phyloP scores from a whole-genome alignment of 768 basidiomycete species.

The Termitomyces sp. region DNA sequence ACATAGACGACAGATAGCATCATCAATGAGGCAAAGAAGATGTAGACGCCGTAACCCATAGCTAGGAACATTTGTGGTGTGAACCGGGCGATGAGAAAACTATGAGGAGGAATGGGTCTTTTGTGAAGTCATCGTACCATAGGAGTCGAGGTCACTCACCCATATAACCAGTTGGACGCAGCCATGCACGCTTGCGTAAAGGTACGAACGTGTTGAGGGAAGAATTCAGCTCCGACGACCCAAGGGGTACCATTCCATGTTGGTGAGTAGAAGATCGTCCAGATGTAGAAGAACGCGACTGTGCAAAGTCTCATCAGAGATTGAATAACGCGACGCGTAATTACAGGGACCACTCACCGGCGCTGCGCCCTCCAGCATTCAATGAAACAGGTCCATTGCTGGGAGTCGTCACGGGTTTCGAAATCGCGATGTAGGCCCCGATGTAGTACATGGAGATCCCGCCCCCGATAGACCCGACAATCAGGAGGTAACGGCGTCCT shows the following conservation, averaged over 20 bases:
- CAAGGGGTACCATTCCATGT: slow-evolving; percentile 48
- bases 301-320: neutral
- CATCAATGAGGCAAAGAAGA: slow-evolving; percentile 36
- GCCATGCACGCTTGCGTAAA: slow-evolving; percentile 38
- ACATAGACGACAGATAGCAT: slow-evolving; percentile 32
- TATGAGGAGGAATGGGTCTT: slow-evolving; percentile 4
- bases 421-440: slow-evolving; percentile 42
- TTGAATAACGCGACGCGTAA: slow-evolving; percentile 5
- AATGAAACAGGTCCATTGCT: slow-evolving; percentile 15
- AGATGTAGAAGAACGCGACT: slow-evolving; percentile 38
- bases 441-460: slow-evolving; percentile 43
- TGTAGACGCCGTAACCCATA: slow-evolving; percentile 38
- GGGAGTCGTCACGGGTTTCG: slow-evolving; percentile 22
- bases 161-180: slow-evolving; percentile 36
- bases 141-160: slow-evolving; percentile 13
- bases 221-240: slow-evolving; percentile 44
- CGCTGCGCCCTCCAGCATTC: slow-evolving; percentile 28
- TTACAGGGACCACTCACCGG: slow-evolving; percentile 20
- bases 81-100: slow-evolving; percentile 35
- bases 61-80: slow-evolving; percentile 37
- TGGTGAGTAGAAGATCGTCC: slow-evolving; percentile 37
- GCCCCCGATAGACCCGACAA: slow-evolving; percentile 40
- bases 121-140: neutral
- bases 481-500: slow-evolving; percentile 41
- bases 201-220: slow-evolving; percentile 39